Conservation (phyloP, 2,329 filamentous ascomycete species). For the Aureobasidium musti region DNA sequence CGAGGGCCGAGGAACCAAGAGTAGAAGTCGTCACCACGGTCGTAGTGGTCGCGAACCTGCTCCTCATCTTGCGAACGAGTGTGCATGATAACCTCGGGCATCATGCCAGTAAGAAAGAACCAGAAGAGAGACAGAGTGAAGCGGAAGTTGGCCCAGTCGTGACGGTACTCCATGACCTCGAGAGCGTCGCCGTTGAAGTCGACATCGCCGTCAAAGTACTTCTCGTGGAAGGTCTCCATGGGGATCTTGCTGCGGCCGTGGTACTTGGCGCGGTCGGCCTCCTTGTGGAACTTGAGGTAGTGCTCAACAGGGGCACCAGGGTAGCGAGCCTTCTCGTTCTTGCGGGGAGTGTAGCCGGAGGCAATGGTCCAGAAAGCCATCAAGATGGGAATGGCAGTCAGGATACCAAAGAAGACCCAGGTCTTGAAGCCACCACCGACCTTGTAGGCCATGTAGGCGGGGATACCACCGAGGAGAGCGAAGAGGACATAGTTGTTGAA, state of each 20-base stretch:
- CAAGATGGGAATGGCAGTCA: constrained; percentile 78
- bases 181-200: constrained; percentile 93
- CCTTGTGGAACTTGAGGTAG: constrained; percentile 79
- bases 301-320: constrained; percentile 86
- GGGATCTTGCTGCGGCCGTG: constrained; percentile 77
- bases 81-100: constrained; percentile 90
- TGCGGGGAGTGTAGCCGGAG: constrained; percentile 80
- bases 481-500: constrained; percentile 84
- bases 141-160: constrained; percentile 95
- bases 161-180: constrained; percentile 87
- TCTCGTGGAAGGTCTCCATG: constrained; percentile 93
- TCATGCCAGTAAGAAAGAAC: constrained; percentile 83
- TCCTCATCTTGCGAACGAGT: constrained; percentile 94
- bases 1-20: constrained; percentile 96
- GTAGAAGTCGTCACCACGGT: constrained; percentile 98
- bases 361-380: constrained; percentile 77
- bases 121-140: constrained; percentile 85
- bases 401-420: constrained; percentile 78
- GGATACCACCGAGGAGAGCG: constrained; percentile 67
- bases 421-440: constrained; percentile 84
- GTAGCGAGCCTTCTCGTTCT: constrained; percentile 86
- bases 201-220: constrained; percentile 94
- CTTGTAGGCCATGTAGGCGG: constrained; percentile 79
- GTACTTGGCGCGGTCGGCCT: constrained; percentile 65
- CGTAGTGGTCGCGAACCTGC: constrained; percentile 96